A percentile compares a stretch with the other conserved stretches of the same genome.
phyloP scores from a whole-genome alignment of 1,284 basidiomycete genomes.

The Wolfiporia cocos region DNA sequence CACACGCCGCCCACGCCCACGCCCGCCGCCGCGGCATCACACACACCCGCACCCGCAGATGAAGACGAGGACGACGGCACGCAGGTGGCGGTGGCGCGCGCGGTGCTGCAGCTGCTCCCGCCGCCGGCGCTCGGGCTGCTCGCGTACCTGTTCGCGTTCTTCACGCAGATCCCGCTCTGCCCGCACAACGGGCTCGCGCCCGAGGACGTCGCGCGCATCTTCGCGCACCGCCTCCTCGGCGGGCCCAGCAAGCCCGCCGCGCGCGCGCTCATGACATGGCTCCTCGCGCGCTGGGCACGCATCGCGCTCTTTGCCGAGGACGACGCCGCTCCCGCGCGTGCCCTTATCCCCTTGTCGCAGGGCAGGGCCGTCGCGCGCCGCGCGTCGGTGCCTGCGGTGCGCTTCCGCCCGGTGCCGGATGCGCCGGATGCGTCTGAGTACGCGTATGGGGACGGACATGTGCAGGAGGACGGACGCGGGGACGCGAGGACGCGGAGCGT shows the following conservation, averaged over 20 bases:
- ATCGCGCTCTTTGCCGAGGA: slow-evolving; percentile 20
- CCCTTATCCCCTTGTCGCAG: too few relatives aligned
- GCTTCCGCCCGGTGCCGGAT: too few relatives aligned
- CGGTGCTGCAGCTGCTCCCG: slow-evolving; percentile 57
- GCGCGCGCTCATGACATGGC: slow-evolving; percentile 23
- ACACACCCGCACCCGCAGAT: slow-evolving; percentile 1
- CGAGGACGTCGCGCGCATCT: slow-evolving; percentile 27
- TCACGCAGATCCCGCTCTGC: slow-evolving; percentile 32
- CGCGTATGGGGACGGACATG: too few relatives aligned
- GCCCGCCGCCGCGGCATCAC: not conserved
- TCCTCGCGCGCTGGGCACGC: slow-evolving; percentile 25
- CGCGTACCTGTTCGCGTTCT: slow-evolving; percentile 59
- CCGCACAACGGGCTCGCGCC: slow-evolving; percentile 27
- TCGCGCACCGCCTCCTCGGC: slow-evolving; percentile 25
- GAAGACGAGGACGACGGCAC: slow-evolving; percentile 21
- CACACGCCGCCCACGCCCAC: not conserved
- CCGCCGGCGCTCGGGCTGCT: slow-evolving; percentile 49
- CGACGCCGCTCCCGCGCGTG: too few relatives aligned
- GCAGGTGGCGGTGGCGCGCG: slow-evolving; percentile 37
- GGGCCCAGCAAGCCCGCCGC: slow-evolving; percentile 14
- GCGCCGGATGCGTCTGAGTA: too few relatives aligned
- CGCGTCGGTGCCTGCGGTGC: too few relatives aligned
- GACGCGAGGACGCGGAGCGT: too few relatives aligned
- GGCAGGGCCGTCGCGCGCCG: too few relatives aligned
- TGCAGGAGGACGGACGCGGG: too few relatives aligned